Percentiles rank a stretch among this genome's conserved stretches.
Conservation (phyloP, 768 basidiomycete genomes). For the Erythrobasidium yunnanense region DNA sequence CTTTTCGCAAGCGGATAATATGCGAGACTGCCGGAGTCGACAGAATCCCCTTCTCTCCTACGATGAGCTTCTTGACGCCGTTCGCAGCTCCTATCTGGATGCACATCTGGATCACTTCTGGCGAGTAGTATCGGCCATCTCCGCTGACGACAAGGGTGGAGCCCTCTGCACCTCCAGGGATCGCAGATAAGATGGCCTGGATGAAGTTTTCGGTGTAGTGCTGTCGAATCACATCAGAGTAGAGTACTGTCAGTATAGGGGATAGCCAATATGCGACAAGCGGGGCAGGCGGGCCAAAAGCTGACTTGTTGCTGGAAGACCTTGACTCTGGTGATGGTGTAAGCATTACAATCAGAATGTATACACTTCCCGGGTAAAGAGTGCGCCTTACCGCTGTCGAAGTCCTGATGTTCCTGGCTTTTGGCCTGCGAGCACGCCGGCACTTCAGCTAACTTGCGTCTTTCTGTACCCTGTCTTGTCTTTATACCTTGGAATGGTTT, state of each 20-base stretch:
- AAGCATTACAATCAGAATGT: background rate
- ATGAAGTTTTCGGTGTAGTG: constrained; percentile 99
- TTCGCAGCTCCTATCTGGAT: constrained; percentile 89
- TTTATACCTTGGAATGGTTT: constrained; percentile 57
- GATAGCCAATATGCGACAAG: background rate
- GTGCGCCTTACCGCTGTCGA: constrained; percentile 77
- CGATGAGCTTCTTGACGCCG: constrained; percentile 73
- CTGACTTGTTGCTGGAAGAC: constrained; percentile 90
- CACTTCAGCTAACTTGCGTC: too few relatives aligned
- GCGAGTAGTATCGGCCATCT: constrained; percentile 86
- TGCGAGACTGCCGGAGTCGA: constrained; percentile 97
- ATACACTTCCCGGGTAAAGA: too few relatives aligned
- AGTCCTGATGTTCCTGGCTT: constrained; percentile 98
- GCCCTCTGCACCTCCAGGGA: constrained; percentile 56
- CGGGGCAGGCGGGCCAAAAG: background rate
- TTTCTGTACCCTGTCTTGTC: background rate
- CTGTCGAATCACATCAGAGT: constrained; percentile 43
- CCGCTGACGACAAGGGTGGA: constrained; percentile 86
- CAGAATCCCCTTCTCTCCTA: constrained; percentile 80
- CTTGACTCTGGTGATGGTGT: constrained; percentile 58
- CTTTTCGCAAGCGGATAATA: constrained; percentile 89
- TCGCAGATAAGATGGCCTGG: constrained; percentile 83
- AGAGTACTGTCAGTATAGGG: background rate
- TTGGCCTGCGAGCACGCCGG: constrained; percentile 50
- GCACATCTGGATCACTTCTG: constrained; percentile 70